phyloP scores from a whole-genome alignment of 1,284 basidiomycete genomes.

The Agroathelia rolfsii region DNA sequence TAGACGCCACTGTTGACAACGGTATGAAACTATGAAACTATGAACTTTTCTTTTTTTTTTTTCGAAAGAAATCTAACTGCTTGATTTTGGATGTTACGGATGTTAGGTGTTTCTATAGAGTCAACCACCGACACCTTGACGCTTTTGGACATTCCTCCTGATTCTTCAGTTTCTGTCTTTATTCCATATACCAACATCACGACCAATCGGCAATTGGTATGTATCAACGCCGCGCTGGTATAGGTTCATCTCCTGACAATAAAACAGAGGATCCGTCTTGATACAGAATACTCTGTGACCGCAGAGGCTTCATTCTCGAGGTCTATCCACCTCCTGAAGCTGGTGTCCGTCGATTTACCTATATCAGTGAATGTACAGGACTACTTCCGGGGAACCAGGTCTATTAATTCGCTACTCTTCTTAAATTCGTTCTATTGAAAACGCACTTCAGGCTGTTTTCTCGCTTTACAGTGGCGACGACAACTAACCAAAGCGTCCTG shows the following conservation, averaged over 20 bases:
- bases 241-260: background rate
- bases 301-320: constrained; percentile 43
- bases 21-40: constrained; percentile 21
- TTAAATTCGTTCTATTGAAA: too few species aligned
- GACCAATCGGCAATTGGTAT: constrained; percentile 44
- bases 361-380: constrained; percentile 80
- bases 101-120: too few species aligned
- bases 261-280: constrained; percentile 49
- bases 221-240: constrained; percentile 10
- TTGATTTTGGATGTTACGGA: constrained; percentile 4
- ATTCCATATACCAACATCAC: constrained; percentile 57
- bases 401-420: constrained; percentile 6
- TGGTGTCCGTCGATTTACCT: constrained; percentile 58
- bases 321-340: constrained; percentile 38
- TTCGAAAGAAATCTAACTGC: too few species aligned
- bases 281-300: constrained; percentile 52
- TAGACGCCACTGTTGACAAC: constrained; percentile 31
- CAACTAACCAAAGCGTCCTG: constrained; percentile 61
- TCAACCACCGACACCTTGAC: constrained; percentile 33
- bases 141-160: constrained; percentile 35
- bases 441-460: constrained; percentile 64
- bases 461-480: constrained; percentile 70
- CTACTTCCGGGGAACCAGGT: constrained; percentile 70
- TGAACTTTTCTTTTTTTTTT: too few species aligned
- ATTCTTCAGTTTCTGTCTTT: constrained; percentile 35